These are phyloP conservation scores for Phlyctochytrium planicorne DNA, from an alignment of 192 early-diverging fungal species.

Conservation along the genomic window DNA sequence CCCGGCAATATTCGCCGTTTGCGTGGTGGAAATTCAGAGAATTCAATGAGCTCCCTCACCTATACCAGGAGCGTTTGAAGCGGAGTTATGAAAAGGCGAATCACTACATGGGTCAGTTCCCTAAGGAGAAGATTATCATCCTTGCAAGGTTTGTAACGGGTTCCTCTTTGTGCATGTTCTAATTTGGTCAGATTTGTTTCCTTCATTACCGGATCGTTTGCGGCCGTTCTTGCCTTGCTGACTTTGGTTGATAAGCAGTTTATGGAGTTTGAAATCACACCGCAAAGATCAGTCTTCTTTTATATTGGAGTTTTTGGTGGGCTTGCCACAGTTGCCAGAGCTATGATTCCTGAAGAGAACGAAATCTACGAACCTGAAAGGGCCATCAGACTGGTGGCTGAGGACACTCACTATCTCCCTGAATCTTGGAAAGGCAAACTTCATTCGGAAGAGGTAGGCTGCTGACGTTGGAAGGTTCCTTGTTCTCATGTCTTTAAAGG, in stretches of 20 bases:
- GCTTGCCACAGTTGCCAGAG: slow-evolving; percentile 74
- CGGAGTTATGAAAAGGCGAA: slow-evolving; percentile 71
- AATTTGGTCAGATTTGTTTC: slow-evolving; percentile 74
- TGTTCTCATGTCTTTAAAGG: slow-evolving; percentile 33
- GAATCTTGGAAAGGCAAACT: slow-evolving; percentile 76
- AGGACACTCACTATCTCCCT: slow-evolving; percentile 90
- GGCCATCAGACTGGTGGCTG: slow-evolving; percentile 73
- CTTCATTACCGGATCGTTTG: slow-evolving; percentile 87
- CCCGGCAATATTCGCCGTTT: slow-evolving; percentile 79
- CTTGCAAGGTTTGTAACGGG: slow-evolving; percentile 71
- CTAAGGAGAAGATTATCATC: slow-evolving; percentile 75
- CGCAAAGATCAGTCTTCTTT: slow-evolving; percentile 85
- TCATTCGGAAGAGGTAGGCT: slow-evolving; percentile 74
- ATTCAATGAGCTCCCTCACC: slow-evolving; percentile 96
- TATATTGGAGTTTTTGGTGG: slow-evolving; percentile 90
- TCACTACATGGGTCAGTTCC: slow-evolving; percentile 88
- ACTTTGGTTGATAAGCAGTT: slow-evolving; percentile 85
- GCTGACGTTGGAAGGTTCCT: neutral
- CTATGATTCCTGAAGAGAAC: slow-evolving; percentile 79
- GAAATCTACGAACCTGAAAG: slow-evolving; percentile 79
- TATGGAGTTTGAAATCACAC: slow-evolving; percentile 88
- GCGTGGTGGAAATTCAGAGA: slow-evolving; percentile 94
- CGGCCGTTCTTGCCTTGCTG: slow-evolving; percentile 78
- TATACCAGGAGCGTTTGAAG: slow-evolving; percentile 76
- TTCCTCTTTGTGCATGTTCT: too few species aligned